Conservation (phyloP, 495 filamentous ascomycete genomes). For the Sphaerosporella brunnea region DNA sequence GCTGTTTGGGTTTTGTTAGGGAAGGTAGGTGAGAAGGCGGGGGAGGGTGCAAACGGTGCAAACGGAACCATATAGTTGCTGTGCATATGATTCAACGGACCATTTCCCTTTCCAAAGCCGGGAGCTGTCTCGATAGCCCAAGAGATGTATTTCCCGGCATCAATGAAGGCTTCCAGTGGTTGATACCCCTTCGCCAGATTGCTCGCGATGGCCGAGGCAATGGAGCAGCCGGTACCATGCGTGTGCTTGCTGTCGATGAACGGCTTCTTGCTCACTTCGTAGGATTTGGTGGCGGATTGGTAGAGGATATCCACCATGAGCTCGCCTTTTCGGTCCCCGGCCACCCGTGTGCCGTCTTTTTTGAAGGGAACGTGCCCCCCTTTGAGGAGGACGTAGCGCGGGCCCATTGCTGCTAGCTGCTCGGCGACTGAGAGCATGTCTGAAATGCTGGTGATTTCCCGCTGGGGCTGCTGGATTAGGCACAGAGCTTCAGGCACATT, state of each 20-base stretch:
- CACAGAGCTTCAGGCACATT: constrained; percentile 79
- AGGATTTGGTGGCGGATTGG: constrained; percentile 34
- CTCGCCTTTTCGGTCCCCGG: constrained; percentile 38
- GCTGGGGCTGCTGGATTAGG: constrained; percentile 41
- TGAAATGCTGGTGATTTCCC: constrained; percentile 34
- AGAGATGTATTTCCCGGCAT: constrained; percentile 63
- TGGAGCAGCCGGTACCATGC: constrained; percentile 87
- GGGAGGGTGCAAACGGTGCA: constrained; percentile 43
- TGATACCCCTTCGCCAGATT: constrained; percentile 50
- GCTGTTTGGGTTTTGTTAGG: constrained; percentile 29
- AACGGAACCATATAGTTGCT: constrained; percentile 65
- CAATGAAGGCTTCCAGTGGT: constrained; percentile 45
- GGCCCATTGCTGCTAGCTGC: constrained; percentile 46
- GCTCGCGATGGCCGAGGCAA: constrained; percentile 83
- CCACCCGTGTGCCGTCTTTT: constrained; percentile 35
- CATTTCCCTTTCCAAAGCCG: constrained; percentile 59
- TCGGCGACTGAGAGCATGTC: constrained; percentile 46
- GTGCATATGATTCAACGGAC: constrained; percentile 90
- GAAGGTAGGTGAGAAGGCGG: background rate
- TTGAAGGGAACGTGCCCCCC: constrained; percentile 79
- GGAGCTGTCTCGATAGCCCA: constrained; percentile 63
- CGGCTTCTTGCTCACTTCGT: constrained; percentile 43
- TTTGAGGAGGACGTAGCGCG: constrained; percentile 70
- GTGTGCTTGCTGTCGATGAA: constrained; percentile 62
- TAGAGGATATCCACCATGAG: constrained; percentile 58